phyloP scores from a whole-genome alignment of 495 filamentous ascomycete genomes.

The Trichoderma virens region DNA sequence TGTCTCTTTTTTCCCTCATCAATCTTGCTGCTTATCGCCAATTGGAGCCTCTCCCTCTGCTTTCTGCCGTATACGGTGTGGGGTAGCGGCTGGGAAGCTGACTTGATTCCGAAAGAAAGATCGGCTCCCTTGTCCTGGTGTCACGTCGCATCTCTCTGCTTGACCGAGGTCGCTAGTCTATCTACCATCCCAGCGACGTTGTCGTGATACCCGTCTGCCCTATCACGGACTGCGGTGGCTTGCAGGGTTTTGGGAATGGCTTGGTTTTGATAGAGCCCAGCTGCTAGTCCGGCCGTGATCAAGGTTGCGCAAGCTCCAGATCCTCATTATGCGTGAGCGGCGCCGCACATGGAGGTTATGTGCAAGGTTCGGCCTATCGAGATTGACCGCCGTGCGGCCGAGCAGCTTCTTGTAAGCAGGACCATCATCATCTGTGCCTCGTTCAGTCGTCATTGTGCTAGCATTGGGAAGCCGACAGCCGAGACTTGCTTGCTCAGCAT shows the following conservation, averaged over 20 bases:
- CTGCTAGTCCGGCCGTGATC: not conserved
- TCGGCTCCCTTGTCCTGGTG: conserved; percentile 6
- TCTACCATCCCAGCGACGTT: not conserved
- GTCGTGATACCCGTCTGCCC: conserved; percentile 6
- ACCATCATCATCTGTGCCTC: not conserved
- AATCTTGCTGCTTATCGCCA: not conserved
- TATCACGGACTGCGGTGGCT: not conserved
- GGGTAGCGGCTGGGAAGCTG: conserved; percentile 2
- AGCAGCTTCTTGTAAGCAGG: not conserved
- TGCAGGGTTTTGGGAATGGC: not conserved
- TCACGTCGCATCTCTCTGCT: conserved; percentile 4
- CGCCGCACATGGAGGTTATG: not conserved
- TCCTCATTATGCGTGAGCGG: conserved; percentile 5
- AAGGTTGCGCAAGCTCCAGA: conserved; percentile 9
- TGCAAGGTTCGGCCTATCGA: not conserved
- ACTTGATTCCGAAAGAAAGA: conserved; percentile 2
- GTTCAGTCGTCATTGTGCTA: conserved; percentile 3
- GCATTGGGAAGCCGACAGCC: conserved; percentile 2
- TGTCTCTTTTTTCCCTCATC: conserved; percentile 3
- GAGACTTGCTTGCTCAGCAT: not conserved
- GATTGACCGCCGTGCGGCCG: conserved; percentile 6
- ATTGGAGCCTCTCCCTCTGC: not conserved
- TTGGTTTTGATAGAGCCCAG: not conserved
- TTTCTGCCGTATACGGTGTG: not conserved
- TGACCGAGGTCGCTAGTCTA: not conserved